These are phyloP conservation scores for Cubamyces sp. DNA, from an alignment of 768 basidiomycete species.

Conservation along the genomic window DNA sequence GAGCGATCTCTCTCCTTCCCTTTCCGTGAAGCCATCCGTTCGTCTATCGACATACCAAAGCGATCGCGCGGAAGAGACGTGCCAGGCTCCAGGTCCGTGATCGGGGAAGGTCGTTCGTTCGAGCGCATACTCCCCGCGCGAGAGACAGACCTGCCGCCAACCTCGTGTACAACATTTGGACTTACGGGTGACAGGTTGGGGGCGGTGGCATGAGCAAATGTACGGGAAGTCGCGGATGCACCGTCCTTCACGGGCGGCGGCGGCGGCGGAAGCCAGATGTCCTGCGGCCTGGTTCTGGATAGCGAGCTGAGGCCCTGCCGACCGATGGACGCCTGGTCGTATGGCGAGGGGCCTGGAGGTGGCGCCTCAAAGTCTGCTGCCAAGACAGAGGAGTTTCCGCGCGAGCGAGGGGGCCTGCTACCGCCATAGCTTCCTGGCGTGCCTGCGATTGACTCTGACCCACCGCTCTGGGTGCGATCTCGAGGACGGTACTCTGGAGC, in stretches of 20 bases:
- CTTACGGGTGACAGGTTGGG: slow-evolving; percentile 16
- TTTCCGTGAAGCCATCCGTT: slow-evolving; percentile 16
- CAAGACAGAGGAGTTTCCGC: slow-evolving; percentile 29
- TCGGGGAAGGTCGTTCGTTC: slow-evolving; percentile 18
- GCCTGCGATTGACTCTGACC: slow-evolving; percentile 14
- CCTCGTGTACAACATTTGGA: slow-evolving; percentile 46
- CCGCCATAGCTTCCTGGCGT: slow-evolving; percentile 16
- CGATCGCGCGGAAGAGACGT: slow-evolving; percentile 20
- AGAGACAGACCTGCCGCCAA: slow-evolving; percentile 43
- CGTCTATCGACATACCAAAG: slow-evolving; percentile 10
- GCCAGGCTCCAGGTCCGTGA: slow-evolving; percentile 10
- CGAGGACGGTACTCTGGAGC: slow-evolving; percentile 19
- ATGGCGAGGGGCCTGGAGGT: background rate
- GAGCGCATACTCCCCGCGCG: slow-evolving; percentile 25
- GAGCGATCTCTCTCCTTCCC: slow-evolving; percentile 20
- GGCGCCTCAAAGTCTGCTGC: slow-evolving; percentile 18
- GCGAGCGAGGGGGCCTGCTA: slow-evolving; percentile 18
- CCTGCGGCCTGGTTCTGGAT: slow-evolving; percentile 37
- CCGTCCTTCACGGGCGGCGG: slow-evolving; percentile 46
- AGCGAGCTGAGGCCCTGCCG: slow-evolving; percentile 32
- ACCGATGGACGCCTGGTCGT: slow-evolving; percentile 22
- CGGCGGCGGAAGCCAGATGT: slow-evolving; percentile 52
- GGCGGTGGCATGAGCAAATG: slow-evolving; percentile 43
- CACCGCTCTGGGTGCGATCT: slow-evolving; percentile 25
- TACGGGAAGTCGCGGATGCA: slow-evolving; percentile 40